Evolutionary conservation across 2,329 filamentous ascomycete genomes (phyloP).

Genomic region (Botryotinia globosa): DNA sequence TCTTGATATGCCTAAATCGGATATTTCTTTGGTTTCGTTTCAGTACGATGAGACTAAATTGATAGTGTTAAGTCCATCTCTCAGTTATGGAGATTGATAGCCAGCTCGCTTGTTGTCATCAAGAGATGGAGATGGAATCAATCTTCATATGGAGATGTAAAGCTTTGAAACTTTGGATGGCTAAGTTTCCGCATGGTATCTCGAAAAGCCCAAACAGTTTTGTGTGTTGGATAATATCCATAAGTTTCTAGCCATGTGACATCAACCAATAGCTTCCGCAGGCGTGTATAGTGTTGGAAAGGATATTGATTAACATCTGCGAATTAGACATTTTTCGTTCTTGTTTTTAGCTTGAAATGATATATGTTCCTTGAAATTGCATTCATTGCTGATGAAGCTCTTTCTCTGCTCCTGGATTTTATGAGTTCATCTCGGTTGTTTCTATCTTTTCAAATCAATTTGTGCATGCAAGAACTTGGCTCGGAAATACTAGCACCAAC

Average conservation of each 20-base stretch:
- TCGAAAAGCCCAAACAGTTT: fast-evolving
- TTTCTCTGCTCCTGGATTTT: too few relatives aligned
- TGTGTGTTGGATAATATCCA: neutral
- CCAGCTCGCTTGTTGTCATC: neutral
- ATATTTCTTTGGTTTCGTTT: too few relatives aligned
- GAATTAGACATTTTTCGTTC: fast-evolving
- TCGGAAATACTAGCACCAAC: neutral
- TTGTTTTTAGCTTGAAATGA: neutral
- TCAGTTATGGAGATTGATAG: too few relatives aligned
- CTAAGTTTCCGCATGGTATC: neutral
- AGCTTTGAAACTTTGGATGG: neutral
- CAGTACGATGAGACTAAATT: too few relatives aligned
- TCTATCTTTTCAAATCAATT: too few relatives aligned
- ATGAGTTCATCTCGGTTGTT: too few relatives aligned
- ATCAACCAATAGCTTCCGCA: too few relatives aligned
- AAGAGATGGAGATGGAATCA: too few relatives aligned
- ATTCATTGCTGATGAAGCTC: neutral
- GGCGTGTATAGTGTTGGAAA: neutral
- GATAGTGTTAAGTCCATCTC: too few relatives aligned
- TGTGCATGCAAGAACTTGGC: too few relatives aligned
- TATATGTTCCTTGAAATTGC: neutral
- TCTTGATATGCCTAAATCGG: too few relatives aligned
- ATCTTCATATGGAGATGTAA: neutral
- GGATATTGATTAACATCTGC: neutral
- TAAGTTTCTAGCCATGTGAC: fast-evolving